These are phyloP conservation scores for Juglanconis juglandina DNA, from an alignment of 2,329 filamentous ascomycete genomes.

Conservation along the genomic window DNA sequence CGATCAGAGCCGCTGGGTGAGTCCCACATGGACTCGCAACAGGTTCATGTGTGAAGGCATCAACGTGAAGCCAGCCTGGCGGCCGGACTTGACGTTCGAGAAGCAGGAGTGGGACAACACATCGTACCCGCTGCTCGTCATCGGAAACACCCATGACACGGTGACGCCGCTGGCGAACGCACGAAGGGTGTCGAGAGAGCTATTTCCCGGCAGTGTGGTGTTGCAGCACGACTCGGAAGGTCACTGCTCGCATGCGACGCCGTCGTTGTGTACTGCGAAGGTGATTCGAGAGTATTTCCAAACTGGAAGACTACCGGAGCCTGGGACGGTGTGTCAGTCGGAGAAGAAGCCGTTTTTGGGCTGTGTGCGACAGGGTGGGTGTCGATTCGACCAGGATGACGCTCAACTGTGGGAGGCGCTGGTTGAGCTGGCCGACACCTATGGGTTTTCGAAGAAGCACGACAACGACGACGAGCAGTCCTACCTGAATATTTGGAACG, in stretches of 20 bases:
- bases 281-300: constrained; percentile 1
- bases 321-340: neutral
- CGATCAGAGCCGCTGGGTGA: neutral
- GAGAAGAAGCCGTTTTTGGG: constrained; percentile 6
- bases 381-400: neutral
- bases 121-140: neutral
- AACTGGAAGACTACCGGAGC: neutral
- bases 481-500: neutral
- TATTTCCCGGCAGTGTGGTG: constrained; percentile 2
- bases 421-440: constrained; percentile 2
- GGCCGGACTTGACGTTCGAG: neutral
- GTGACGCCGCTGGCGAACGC: neutral
- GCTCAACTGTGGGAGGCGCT: neutral
- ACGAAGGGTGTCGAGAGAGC: neutral
- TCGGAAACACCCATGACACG: constrained; percentile 1
- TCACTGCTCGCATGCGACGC: constrained; percentile 1
- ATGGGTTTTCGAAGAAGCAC: constrained; percentile 2
- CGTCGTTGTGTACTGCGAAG: constrained; percentile 3
- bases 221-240: constrained; percentile 6
- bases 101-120: constrained; percentile 3
- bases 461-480: neutral
- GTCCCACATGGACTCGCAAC: constrained; percentile 1
- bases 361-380: neutral
- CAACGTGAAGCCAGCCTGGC: neutral
- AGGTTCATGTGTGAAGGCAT: neutral